Evolutionary conservation across 2,329 filamentous ascomycete genomes (phyloP).

Genomic region (Thielaviopsis populi): DNA sequence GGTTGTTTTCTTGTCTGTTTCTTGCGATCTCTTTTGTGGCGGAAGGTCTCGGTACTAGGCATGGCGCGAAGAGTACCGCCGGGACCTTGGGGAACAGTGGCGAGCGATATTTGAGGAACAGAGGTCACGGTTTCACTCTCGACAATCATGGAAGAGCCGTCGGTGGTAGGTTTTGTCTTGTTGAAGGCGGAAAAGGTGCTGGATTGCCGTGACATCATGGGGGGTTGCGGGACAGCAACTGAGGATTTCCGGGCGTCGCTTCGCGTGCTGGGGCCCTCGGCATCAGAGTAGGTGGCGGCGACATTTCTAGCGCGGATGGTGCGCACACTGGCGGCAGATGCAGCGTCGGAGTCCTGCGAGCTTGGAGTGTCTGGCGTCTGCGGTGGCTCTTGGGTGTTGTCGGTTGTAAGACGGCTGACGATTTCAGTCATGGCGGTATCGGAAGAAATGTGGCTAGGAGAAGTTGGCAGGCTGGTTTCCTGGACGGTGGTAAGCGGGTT

Average conservation of each 20-base stretch:
- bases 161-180: conserved; percentile 54
- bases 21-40: conserved; percentile 86
- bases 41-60: conserved; percentile 87
- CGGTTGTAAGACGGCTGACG: conserved; percentile 31
- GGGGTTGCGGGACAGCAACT: conserved; percentile 27
- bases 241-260: conserved; percentile 30
- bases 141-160: conserved; percentile 84
- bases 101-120: conserved; percentile 68
- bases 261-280: conserved; percentile 45
- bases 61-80: conserved; percentile 64
- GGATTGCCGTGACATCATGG: conserved; percentile 49
- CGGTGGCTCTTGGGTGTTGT: neutral
- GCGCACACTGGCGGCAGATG: conserved; percentile 6
- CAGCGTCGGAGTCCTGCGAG: conserved; percentile 10
- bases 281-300: conserved; percentile 30
- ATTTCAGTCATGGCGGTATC: conserved; percentile 37
- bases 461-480: conserved; percentile 66
- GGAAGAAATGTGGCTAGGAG: conserved; percentile 35
- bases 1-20: conserved; percentile 61
- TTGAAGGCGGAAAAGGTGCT: conserved; percentile 49
- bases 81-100: conserved; percentile 35
- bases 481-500: conserved; percentile 72
- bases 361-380: neutral
- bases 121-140: conserved; percentile 93
- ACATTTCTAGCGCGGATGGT: conserved; percentile 4